Conservation (phyloP, 2,329 filamentous ascomycete genomes). For the Lachnellula subtilissima region DNA sequence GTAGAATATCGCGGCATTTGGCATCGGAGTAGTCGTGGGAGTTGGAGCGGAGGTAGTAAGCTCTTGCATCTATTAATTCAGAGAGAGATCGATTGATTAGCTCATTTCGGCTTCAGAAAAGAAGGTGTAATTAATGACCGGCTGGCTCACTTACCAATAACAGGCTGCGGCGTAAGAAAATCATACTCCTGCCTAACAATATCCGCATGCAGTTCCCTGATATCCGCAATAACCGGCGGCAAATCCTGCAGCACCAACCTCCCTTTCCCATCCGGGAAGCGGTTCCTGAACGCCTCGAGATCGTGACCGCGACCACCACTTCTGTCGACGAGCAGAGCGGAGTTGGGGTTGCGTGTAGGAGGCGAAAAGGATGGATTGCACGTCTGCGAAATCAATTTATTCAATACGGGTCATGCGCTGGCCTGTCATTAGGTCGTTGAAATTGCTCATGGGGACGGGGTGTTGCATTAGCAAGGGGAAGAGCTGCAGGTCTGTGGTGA, state of each 20-base stretch:
- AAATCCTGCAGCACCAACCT: constrained; percentile 22
- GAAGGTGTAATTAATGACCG: not conserved
- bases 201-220: not conserved
- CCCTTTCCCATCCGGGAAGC: constrained; percentile 5
- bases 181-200: constrained; percentile 28
- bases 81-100: not conserved
- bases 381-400: constrained; percentile 10
- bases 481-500: constrained; percentile 9
- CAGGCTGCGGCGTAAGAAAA: constrained; percentile 4
- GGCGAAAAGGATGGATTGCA: constrained; percentile 2
- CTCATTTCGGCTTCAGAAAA: not conserved
- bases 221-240: constrained; percentile 10
- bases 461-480: constrained; percentile 13
- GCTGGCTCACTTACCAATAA: not conserved
- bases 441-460: constrained; percentile 8
- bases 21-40: constrained; percentile 34
- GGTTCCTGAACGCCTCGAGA: constrained; percentile 7
- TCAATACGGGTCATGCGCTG: constrained; percentile 8
- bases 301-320: constrained; percentile 7
- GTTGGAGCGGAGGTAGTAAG: constrained; percentile 30
- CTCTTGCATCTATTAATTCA: constrained; percentile 20
- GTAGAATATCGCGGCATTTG: constrained; percentile 28
- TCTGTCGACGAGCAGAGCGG: constrained; percentile 10
- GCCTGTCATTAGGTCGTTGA: constrained; percentile 14
- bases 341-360: not conserved